phyloP scores from a whole-genome alignment of 202 grass and related monocot genomes.

The Musa balbisiana region DNA sequence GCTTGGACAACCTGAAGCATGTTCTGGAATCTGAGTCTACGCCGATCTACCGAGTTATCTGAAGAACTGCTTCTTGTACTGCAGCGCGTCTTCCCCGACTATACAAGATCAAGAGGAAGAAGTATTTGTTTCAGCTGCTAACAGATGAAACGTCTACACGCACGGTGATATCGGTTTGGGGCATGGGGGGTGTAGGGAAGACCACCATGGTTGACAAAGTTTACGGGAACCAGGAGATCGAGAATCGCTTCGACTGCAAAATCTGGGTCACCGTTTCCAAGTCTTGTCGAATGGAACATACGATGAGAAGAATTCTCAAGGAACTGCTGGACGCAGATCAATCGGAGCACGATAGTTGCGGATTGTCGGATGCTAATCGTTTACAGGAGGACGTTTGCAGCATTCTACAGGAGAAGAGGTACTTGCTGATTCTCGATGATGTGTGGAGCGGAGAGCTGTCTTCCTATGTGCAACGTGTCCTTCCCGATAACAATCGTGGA shows the following conservation, averaged over 20 bases:
- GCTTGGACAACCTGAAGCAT: not conserved
- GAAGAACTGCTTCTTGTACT: slow-evolving; percentile 29
- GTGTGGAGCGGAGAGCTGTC: slow-evolving; percentile 27
- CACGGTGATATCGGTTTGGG: not conserved
- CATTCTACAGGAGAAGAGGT: slow-evolving; percentile 23
- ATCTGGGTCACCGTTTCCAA: not conserved
- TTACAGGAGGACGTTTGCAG: slow-evolving; percentile 24
- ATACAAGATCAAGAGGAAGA: slow-evolving; percentile 22
- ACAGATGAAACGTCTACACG: not conserved
- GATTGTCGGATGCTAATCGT: slow-evolving; percentile 11
- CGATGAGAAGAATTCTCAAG: slow-evolving; percentile 9
- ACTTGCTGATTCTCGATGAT: slow-evolving; percentile 37
- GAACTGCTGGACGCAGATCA: not conserved
- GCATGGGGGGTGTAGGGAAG: not conserved
- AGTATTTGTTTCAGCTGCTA: not conserved
- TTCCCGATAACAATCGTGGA: slow-evolving; percentile 1
- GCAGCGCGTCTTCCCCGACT: slow-evolving; percentile 30
- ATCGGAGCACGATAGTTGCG: not conserved
- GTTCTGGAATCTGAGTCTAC: slow-evolving; percentile 14
- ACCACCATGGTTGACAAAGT: not conserved
- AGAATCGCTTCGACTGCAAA: not conserved
- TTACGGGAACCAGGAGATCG: not conserved
- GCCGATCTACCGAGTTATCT: slow-evolving; percentile 14
- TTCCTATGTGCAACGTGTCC: slow-evolving; percentile 6
- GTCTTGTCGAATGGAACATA: not conserved